Evolutionary conservation across 306 rosid genomes (phyloP).

Genomic region (Vachellia pachyceras): DNA sequence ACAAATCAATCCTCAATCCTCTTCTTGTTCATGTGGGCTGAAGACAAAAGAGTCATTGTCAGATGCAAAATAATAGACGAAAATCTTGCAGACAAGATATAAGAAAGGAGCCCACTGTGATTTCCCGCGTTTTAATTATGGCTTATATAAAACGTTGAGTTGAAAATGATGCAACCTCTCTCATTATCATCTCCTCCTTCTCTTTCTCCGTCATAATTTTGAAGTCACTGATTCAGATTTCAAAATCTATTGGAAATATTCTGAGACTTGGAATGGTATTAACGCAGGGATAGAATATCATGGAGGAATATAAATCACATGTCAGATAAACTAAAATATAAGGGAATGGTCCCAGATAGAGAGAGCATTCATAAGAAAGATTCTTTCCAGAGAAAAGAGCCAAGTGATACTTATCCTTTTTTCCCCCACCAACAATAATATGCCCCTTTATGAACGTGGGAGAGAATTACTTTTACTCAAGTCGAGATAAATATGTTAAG

Average conservation of each 20-base stretch:
- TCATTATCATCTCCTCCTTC: conserved; percentile 26
- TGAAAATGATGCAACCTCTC: conserved; percentile 64
- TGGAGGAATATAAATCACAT: conserved; percentile 54
- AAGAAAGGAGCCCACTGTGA: conserved; percentile 64
- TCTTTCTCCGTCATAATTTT: conserved; percentile 41
- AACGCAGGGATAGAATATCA: conserved; percentile 17
- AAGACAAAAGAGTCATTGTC: conserved; percentile 74
- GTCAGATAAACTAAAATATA: conserved; percentile 46
- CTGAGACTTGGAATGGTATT: conserved; percentile 30
- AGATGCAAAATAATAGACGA: conserved; percentile 68
- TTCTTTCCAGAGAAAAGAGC: conserved; percentile 51
- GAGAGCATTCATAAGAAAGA: conserved; percentile 48
- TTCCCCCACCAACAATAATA: too few relatives aligned
- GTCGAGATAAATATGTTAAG: too few relatives aligned
- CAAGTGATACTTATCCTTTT: conserved; percentile 27
- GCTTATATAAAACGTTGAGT: conserved; percentile 49
- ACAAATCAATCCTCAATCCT: conserved; percentile 28
- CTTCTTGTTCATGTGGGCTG: conserved; percentile 45
- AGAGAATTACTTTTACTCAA: too few relatives aligned
- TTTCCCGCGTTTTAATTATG: conserved; percentile 52
- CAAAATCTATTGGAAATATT: conserved; percentile 36
- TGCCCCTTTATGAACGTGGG: too few relatives aligned
- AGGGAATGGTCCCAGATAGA: conserved; percentile 43
- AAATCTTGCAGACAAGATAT: conserved; percentile 77
- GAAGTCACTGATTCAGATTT: conserved; percentile 33